A percentile compares a stretch with the other conserved stretches of the same genome.
These are phyloP conservation scores for Fusarium chaquense DNA, from an alignment of 2,329 filamentous ascomycete species.

Conservation along the genomic window DNA sequence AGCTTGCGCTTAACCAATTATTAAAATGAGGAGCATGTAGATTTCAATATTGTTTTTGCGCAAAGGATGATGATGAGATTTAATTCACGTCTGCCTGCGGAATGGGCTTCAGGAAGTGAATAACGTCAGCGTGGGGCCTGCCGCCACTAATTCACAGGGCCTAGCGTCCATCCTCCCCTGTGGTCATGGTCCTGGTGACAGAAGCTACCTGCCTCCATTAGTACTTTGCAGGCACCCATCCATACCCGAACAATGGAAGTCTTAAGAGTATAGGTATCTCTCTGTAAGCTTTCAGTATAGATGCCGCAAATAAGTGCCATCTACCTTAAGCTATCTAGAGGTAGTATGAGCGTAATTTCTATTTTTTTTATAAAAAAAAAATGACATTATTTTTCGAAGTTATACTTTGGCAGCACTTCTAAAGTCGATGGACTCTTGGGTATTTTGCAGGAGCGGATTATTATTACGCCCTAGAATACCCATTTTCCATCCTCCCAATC, in stretches of 20 bases:
- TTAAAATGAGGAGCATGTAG: background rate
- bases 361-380: no score
- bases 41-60: background rate
- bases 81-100: slow-evolving; percentile 19
- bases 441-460: slow-evolving; percentile 1
- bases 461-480: background rate
- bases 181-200: no score
- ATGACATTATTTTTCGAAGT: no score
- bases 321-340: background rate
- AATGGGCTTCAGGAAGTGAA: slow-evolving; percentile 7
- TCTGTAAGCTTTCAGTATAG: background rate
- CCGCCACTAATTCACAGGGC: slow-evolving; percentile 30
- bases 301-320: no score
- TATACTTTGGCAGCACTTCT: background rate
- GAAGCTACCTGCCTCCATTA: no score
- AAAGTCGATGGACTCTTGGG: no score
- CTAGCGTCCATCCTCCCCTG: background rate
- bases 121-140: slow-evolving; percentile 45
- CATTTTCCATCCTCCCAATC: slow-evolving; percentile 22
- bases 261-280: background rate
- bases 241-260: background rate
- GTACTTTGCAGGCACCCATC: background rate
- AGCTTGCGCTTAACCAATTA: background rate
- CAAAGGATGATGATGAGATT: background rate
- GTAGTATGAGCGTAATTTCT: no score